phyloP scores from a whole-genome alignment of 805 yeast species.

The Kodamaea fukazawae region DNA sequence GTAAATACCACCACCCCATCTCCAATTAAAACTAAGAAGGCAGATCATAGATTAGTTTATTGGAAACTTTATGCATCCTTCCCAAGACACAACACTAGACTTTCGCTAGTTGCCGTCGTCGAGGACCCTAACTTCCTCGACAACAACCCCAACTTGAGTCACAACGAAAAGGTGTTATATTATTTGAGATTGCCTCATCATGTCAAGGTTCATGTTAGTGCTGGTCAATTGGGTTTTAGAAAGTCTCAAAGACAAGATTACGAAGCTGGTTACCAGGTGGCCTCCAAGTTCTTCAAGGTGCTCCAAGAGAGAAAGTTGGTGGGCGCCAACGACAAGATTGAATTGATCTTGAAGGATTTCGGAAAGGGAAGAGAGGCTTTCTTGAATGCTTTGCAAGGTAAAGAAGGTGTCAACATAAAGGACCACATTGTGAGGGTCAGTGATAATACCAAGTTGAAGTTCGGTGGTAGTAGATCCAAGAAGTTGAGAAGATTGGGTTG shows the following conservation, averaged over 20 bases:
- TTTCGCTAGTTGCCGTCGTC: conserved; percentile 69
- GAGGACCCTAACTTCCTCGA: conserved; percentile 59
- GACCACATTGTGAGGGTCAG: conserved; percentile 65
- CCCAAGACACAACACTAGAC: conserved; percentile 77
- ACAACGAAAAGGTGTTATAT: conserved; percentile 71
- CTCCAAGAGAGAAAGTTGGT: conserved; percentile 62
- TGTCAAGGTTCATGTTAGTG: conserved; percentile 61
- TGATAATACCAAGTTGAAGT: conserved; percentile 79
- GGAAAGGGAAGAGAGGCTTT: conserved; percentile 92
- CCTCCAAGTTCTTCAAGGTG: conserved; percentile 65
- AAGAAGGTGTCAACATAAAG: conserved; percentile 75
- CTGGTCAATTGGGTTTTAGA: conserved; percentile 87
- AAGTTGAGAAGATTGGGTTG: conserved; percentile 57
- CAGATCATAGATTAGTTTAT: conserved; percentile 44
- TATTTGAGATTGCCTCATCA: conserved; percentile 78
- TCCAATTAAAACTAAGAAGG: conserved; percentile 5
- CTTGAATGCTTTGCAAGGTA: conserved; percentile 77
- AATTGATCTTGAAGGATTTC: conserved; percentile 73
- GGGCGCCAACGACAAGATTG: conserved; percentile 57
- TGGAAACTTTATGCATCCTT: conserved; percentile 76
- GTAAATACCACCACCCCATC: neutral
- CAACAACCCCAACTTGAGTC: conserved; percentile 54
- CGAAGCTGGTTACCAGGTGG: conserved; percentile 88
- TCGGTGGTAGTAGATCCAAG: conserved; percentile 91
- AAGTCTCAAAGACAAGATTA: conserved; percentile 88